Evolutionary conservation across 2,329 filamentous ascomycete genomes (phyloP).

Genomic region (Verticillium isaacii): DNA sequence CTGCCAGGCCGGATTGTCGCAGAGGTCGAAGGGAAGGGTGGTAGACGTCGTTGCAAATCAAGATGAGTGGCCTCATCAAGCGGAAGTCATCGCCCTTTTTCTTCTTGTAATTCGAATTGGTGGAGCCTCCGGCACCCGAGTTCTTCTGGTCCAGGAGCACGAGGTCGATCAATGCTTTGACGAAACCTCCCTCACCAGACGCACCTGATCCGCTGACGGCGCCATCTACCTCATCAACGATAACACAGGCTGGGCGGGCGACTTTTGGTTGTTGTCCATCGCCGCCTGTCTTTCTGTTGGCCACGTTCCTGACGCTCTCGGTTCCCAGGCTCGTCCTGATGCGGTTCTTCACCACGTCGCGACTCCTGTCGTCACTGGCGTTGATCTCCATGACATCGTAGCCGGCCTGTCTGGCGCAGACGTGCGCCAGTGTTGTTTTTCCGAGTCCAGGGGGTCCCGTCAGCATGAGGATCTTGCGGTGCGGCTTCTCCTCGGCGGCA

Average conservation of each 20-base stretch:
- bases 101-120: constrained; percentile 40
- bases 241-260: constrained; percentile 83
- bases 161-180: constrained; percentile 90
- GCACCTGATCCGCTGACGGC: constrained; percentile 75
- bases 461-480: constrained; percentile 83
- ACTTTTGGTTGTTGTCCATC: constrained; percentile 55
- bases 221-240: constrained; percentile 96
- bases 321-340: constrained; percentile 91
- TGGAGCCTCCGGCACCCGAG: constrained; percentile 15
- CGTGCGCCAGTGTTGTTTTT: constrained; percentile 94
- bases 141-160: constrained; percentile 86
- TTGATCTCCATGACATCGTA: constrained; percentile 98
- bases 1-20: constrained; percentile 77
- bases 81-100: constrained; percentile 84
- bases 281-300: constrained; percentile 53
- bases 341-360: constrained; percentile 81
- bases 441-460: constrained; percentile 90
- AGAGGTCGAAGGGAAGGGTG: constrained; percentile 82
- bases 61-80: constrained; percentile 79
- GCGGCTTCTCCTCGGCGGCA: constrained; percentile 65
- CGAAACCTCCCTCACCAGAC: constrained; percentile 86
- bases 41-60: constrained; percentile 98
- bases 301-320: constrained; percentile 80
- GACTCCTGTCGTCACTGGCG: constrained; percentile 89
- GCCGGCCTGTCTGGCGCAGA: constrained; percentile 90